A percentile compares a stretch with the other conserved stretches of the same genome.
Evolutionary conservation across 2,329 filamentous ascomycete species (phyloP).

Genomic region (Colletotrichum zoysiae): DNA sequence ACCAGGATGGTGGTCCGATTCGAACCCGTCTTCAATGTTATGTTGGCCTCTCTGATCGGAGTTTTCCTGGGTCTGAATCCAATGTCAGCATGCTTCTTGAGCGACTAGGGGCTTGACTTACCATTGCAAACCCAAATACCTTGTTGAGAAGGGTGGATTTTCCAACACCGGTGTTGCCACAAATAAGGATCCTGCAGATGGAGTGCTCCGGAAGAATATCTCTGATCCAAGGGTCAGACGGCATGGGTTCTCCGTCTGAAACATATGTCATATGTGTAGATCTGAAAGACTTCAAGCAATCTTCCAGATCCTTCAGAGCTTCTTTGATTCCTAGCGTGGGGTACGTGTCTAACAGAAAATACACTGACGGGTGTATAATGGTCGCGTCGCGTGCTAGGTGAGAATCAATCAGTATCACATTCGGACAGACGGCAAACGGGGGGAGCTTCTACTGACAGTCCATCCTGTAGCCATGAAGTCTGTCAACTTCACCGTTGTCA

Average conservation of each 20-base stretch:
- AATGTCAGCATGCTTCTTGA: neutral
- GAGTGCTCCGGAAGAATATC: slow-evolving; percentile 12
- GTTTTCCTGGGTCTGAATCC: slow-evolving; percentile 44
- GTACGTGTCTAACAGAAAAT: too few species aligned
- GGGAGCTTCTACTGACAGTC: too few species aligned
- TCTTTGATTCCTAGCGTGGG: too few species aligned
- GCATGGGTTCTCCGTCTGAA: neutral
- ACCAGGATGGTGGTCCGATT: slow-evolving; percentile 46
- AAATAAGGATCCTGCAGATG: slow-evolving; percentile 45
- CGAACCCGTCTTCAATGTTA: slow-evolving; percentile 47
- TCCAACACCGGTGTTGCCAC: slow-evolving; percentile 47
- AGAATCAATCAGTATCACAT: too few species aligned
- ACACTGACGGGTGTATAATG: too few species aligned
- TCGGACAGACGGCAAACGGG: too few species aligned
- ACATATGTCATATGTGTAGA: too few species aligned
- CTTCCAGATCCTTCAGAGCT: too few species aligned
- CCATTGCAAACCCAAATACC: slow-evolving; percentile 45
- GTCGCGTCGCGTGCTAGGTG: too few species aligned
- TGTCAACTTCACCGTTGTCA: too few species aligned
- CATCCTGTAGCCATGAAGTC: too few species aligned
- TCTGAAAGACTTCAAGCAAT: too few species aligned
- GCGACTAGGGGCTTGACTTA: neutral
- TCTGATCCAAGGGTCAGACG: neutral
- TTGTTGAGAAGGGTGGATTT: slow-evolving; percentile 48
- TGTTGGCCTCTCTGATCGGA: slow-evolving; percentile 45